Base-by-base conservation (phyloP, 768 basidiomycete species). In the Amanita thiersii region DNA sequence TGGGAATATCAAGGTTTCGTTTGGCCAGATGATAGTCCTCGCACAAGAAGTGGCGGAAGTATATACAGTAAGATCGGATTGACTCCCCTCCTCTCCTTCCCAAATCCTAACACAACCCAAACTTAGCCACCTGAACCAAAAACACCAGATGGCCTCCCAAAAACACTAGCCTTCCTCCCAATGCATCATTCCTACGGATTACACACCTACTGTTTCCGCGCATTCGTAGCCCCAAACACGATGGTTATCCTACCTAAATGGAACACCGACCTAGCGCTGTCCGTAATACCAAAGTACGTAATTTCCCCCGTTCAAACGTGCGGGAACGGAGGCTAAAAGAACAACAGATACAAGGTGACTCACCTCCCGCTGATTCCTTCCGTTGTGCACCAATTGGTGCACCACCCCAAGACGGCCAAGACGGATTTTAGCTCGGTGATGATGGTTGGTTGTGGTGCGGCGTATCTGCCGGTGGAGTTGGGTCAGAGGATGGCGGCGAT, bases 111-210 rank as follows among this genome's bases (percentile, higher is more conserved):
- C 18, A 20, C 29, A 44, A 5, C 28, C 4, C 1, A 2, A 9
- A 14, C 8, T 14, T 41, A 75, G 72, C 63, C 65, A 9, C 62
- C 62, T 21, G 51, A 51, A 5, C 65, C 63, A 19, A 50, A 54
- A 3, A 68, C 63, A 3, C 71, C 71, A 2, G 66, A 66, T 40
- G 68, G 67, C 20, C 54, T 68, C 3, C 72, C 77, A 2, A 56
- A 77, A 4, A 48, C 49, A 1, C 66, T 87, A 33, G 77, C 67
- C 0, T 76, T 78, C 45, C 58, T 88, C 1, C 86, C 86, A 0
- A 62, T 86, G 28, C 75, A 84, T 48, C 86, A 88, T 47, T 60
- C 68, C 1, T 84, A 75, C 49, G 86, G 73, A 1, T 61, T 84
- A n/a, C 71, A 81, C 42, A 39, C 59, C 1, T 67, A 70, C 45